These are phyloP conservation scores for Nemophila menziesii DNA, from an alignment of 257 asterid genomes.

Conservation along the genomic window DNA sequence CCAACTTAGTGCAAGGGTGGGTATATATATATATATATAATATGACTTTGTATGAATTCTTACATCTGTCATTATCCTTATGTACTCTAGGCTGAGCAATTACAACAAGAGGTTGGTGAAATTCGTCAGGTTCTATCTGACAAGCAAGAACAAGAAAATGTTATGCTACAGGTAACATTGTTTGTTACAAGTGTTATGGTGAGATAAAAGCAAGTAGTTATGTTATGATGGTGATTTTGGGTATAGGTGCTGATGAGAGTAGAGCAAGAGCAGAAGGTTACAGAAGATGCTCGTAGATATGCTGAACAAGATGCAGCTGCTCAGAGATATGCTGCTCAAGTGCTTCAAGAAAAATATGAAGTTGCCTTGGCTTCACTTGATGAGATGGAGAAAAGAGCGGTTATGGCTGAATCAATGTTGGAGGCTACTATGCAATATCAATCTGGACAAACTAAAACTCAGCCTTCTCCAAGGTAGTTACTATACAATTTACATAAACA, in stretches of 20 bases:
- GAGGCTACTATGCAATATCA: conserved; percentile 98
- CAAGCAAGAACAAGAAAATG: conserved; percentile 95
- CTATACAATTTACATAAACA: neutral
- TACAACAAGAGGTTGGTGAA: conserved; percentile 60
- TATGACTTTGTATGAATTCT: no score
- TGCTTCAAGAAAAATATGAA: conserved; percentile 91
- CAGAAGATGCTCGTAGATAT: conserved; percentile 92
- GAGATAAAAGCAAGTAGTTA: neutral
- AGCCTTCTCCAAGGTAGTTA: conserved; percentile 73
- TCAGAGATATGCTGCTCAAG: conserved; percentile 80
- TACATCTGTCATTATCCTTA: conserved; percentile 15
- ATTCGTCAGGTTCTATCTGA: conserved; percentile 68
- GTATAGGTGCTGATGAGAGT: conserved; percentile 84
- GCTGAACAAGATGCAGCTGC: conserved; percentile 98
- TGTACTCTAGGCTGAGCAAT: conserved; percentile 74
- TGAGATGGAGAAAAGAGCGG: conserved; percentile 87
- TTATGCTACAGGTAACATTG: conserved; percentile 73
- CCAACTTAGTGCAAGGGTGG: conserved; percentile 87
- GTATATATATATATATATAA: no score
- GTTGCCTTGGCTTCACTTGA: conserved; percentile 53
- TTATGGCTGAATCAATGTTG: conserved; percentile 96
- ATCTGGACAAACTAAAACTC: conserved; percentile 70
- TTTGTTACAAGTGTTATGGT: neutral
- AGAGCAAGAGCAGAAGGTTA: conserved; percentile 95
- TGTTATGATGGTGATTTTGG: conserved; percentile 4